phyloP scores from a whole-genome alignment of 164 flowering plant species.

The Dillenia suffruticosa region DNA sequence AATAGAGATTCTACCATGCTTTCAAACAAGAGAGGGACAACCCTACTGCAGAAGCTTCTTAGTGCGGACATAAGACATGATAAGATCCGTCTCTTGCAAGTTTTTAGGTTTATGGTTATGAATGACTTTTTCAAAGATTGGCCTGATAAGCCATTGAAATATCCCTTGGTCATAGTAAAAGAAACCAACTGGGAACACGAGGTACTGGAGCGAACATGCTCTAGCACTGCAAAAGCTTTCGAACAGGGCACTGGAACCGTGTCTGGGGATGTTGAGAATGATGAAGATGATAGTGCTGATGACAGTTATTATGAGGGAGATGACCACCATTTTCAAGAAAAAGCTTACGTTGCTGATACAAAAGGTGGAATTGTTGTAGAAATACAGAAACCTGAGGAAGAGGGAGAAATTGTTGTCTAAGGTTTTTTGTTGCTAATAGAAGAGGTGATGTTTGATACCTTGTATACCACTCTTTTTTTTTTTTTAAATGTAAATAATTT shows the following conservation, averaged over 20 bases:
- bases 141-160: slow-evolving; percentile 55
- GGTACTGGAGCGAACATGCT: slow-evolving; percentile 9
- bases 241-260: slow-evolving; percentile 1
- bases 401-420: slow-evolving; percentile 64
- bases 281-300: slow-evolving; percentile 3
- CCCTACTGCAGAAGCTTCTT: slow-evolving; percentile 81
- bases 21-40: slow-evolving; percentile 34
- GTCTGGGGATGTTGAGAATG: slow-evolving; percentile 1
- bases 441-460: too few species aligned
- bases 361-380: neutral
- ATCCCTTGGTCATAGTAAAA: slow-evolving; percentile 47
- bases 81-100: slow-evolving; percentile 64
- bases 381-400: slow-evolving; percentile 33
- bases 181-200: slow-evolving; percentile 21
- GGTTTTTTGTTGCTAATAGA: neutral
- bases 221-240: neutral
- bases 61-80: slow-evolving; percentile 67
- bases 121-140: slow-evolving; percentile 66
- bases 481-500: too few species aligned
- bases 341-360: slow-evolving; percentile 6
- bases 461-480: too few species aligned
- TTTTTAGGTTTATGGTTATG: slow-evolving; percentile 68
- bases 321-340: slow-evolving; percentile 2
- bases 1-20: neutral
- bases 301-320: slow-evolving; percentile 4